Conservation (phyloP, 2,329 filamentous ascomycete species). For the Gremmenia infestans region DNA sequence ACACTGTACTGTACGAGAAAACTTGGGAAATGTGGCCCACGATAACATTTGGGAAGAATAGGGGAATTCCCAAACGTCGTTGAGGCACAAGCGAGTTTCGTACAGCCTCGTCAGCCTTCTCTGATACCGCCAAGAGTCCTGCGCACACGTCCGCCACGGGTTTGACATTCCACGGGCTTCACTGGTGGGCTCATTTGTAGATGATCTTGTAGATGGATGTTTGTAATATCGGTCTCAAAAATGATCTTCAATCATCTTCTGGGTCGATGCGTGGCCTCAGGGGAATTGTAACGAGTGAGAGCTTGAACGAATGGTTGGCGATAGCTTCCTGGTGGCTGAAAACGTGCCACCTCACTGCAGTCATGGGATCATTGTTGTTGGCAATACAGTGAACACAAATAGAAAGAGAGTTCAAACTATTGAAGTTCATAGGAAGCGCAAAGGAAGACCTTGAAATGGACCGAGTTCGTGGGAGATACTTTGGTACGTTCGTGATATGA, state of each 20-base stretch:
- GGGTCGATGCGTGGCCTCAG: background rate
- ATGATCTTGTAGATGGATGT: background rate
- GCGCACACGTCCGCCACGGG: constrained; percentile 8
- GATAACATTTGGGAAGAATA: constrained; percentile 9
- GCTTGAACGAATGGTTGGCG: background rate
- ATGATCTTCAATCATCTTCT: background rate
- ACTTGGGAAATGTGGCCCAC: constrained; percentile 21
- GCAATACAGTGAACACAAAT: background rate
- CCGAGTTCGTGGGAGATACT: background rate
- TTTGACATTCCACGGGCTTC: constrained; percentile 9
- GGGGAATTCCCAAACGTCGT: constrained; percentile 30
- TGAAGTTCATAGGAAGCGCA: background rate
- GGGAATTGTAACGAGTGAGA: background rate
- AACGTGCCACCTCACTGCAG: background rate
- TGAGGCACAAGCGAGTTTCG: constrained; percentile 40
- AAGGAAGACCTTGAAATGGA: background rate
- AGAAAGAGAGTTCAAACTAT: background rate
- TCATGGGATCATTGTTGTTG: background rate
- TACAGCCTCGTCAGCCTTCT: constrained; percentile 16
- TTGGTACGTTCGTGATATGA: background rate
- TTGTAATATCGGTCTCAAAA: background rate
- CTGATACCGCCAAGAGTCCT: constrained; percentile 29
- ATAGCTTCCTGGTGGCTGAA: background rate
- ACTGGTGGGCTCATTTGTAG: constrained; percentile 2
- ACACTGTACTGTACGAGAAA: constrained; percentile 1